Conservation (phyloP, 1,139 yeast species). For the Hansenula anomala region DNA sequence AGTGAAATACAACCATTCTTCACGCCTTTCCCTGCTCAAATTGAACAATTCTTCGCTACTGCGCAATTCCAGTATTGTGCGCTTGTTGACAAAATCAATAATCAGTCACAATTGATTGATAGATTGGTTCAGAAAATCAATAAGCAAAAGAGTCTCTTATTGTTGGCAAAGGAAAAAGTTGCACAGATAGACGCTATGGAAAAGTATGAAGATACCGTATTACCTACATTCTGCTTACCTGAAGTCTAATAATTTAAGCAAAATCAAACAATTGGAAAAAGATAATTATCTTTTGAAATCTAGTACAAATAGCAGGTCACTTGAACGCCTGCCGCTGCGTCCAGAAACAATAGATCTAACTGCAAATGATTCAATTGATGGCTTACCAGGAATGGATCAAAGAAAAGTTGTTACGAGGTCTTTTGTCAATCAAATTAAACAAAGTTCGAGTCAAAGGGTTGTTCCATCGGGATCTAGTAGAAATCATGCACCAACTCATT, state of each 20-base stretch:
- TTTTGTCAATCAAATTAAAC: conserved; percentile 15
- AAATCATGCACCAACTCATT: neutral
- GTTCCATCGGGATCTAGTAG: neutral
- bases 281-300: conserved; percentile 9
- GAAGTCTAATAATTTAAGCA: neutral
- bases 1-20: conserved; percentile 16
- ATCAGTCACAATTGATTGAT: conserved; percentile 10
- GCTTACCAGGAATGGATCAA: conserved; percentile 1
- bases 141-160: conserved; percentile 17
- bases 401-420: conserved; percentile 9
- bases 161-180: conserved; percentile 18
- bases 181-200: conserved; percentile 13
- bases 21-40: conserved; percentile 17
- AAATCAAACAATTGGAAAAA: conserved; percentile 8
- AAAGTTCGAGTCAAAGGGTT: conserved; percentile 13
- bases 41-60: conserved; percentile 18
- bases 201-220: too few species aligned
- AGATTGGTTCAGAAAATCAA: conserved; percentile 13
- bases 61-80: conserved; percentile 20
- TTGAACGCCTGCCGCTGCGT: conserved; percentile 1
- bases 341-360: conserved; percentile 19
- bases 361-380: conserved; percentile 10
- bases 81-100: conserved; percentile 13
- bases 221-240: too few species aligned
- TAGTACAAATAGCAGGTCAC: neutral